Evolutionary conservation across 495 filamentous ascomycete genomes (phyloP).

Genomic region (Ascodesmis nigricans): DNA sequence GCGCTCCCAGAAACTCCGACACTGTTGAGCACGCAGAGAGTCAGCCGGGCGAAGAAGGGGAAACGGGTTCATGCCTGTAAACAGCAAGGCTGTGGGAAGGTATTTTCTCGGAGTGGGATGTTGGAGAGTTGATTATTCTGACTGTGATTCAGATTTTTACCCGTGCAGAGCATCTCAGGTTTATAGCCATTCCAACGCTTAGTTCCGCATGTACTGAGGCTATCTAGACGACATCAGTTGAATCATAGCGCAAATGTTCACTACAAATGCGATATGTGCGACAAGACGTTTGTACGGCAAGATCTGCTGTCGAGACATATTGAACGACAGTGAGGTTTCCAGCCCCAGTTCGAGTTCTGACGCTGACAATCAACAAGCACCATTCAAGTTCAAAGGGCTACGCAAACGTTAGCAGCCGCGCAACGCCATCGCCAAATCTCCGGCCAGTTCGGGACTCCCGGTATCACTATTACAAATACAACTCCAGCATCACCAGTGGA

Average conservation of each 20-base stretch:
- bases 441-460: conserved; percentile 17
- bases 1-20: no score
- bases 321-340: conserved; percentile 19
- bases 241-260: conserved; percentile 21
- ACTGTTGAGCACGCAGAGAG: conserved; percentile 18
- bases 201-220: neutral
- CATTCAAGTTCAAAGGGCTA: conserved; percentile 21
- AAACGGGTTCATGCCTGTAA: conserved; percentile 22
- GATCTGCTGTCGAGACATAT: conserved; percentile 22
- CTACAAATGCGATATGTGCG: conserved; percentile 23
- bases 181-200: conserved; percentile 1
- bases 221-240: conserved; percentile 19
- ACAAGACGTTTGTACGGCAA: conserved; percentile 22
- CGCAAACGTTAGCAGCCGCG: conserved; percentile 18
- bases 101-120: conserved; percentile 5
- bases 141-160: conserved; percentile 17
- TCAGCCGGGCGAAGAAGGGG: conserved; percentile 23
- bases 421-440: conserved; percentile 19
- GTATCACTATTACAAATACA: conserved; percentile 10
- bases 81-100: conserved; percentile 21
- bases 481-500: conserved; percentile 14
- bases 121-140: conserved; percentile 4
- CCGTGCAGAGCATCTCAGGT: conserved; percentile 22
- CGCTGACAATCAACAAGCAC: conserved; percentile 13
- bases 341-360: neutral